A percentile compares a stretch with the other conserved stretches of the same genome.
Conservation (phyloP, 2,329 filamentous ascomycete species). For the Tympanopsis confertula region DNA sequence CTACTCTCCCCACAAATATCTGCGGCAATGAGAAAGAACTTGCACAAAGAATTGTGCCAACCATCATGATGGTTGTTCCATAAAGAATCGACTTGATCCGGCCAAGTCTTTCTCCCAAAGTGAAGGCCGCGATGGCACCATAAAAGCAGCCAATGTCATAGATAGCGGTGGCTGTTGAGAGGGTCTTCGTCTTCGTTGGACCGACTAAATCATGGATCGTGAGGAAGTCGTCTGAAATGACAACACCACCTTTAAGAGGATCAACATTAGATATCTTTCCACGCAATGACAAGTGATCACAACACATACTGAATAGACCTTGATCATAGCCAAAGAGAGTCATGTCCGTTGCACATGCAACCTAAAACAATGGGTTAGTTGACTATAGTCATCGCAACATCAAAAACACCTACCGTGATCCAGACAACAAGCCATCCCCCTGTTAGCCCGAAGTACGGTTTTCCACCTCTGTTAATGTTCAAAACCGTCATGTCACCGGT, state of each 20-base stretch:
- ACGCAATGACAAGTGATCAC: background rate
- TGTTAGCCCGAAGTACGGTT: background rate
- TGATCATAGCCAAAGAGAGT: slow-evolving; percentile 1
- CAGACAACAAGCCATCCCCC: slow-evolving; percentile 1
- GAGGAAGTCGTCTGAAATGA: slow-evolving; percentile 40
- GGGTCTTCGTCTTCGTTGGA: slow-evolving; percentile 17
- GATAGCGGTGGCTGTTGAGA: slow-evolving; percentile 39
- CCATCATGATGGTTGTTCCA: slow-evolving; percentile 18
- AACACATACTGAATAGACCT: no score
- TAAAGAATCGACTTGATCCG: slow-evolving; percentile 18
- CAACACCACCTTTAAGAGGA: slow-evolving; percentile 38
- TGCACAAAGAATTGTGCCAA: slow-evolving; percentile 20
- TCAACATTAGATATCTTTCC: background rate
- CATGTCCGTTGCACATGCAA: slow-evolving; percentile 1
- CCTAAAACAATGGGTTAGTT: no score
- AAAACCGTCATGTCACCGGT: no score
- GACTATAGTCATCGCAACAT: no score
- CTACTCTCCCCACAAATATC: slow-evolving; percentile 29
- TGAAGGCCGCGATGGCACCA: slow-evolving; percentile 24
- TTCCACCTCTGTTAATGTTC: no score
- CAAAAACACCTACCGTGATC: no score
- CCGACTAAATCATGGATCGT: slow-evolving; percentile 29
- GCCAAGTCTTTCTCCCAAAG: slow-evolving; percentile 19
- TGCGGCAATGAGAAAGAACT: slow-evolving; percentile 21
- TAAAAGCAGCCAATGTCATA: slow-evolving; percentile 50